Percentiles rank a stretch among this genome's conserved stretches.
phyloP scores from a whole-genome alignment of 352 stramenopile species.

The Phytopythium kandeliae region DNA sequence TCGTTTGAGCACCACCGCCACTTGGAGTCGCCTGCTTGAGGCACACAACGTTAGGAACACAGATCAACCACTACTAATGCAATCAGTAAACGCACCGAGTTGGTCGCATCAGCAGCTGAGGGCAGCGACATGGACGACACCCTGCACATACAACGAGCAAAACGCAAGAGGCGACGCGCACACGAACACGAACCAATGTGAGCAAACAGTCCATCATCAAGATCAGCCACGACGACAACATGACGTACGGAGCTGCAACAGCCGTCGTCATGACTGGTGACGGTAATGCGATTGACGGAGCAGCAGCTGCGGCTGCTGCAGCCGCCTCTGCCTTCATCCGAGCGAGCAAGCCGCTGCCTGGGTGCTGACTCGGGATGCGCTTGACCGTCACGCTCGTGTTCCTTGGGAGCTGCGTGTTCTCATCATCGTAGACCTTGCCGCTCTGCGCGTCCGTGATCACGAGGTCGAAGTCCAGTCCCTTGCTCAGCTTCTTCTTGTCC shows the following conservation, averaged over 20 bases:
- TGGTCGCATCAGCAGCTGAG: background rate
- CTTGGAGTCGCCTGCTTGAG: too few species aligned
- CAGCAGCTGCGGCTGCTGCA: constrained; percentile 33
- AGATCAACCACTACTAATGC: constrained; percentile 6
- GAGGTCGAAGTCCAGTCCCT: constrained; percentile 90
- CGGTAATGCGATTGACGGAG: constrained; percentile 28
- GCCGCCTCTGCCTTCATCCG: constrained; percentile 84
- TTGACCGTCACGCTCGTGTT: constrained; percentile 93
- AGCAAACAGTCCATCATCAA: too few species aligned
- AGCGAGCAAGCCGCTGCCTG: constrained; percentile 66
- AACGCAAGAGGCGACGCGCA: too few species aligned
- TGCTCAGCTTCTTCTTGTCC: constrained; percentile 91
- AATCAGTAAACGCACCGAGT: background rate
- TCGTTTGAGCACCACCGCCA: constrained; percentile 64
- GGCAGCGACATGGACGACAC: constrained; percentile 1
- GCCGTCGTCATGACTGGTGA: constrained; percentile 29
- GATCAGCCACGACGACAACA: too few species aligned
- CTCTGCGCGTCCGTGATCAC: constrained; percentile 91
- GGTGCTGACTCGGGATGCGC: constrained; percentile 79
- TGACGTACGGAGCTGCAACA: constrained; percentile 32
- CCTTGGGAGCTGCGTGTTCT: constrained; percentile 84
- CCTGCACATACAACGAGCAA: too few species aligned
- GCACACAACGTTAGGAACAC: background rate
- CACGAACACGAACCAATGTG: background rate
- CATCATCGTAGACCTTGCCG: constrained; percentile 89